Evolutionary conservation across 108 stramenopile species (phyloP).

Genomic region (Aurantiochytrium sp.): DNA sequence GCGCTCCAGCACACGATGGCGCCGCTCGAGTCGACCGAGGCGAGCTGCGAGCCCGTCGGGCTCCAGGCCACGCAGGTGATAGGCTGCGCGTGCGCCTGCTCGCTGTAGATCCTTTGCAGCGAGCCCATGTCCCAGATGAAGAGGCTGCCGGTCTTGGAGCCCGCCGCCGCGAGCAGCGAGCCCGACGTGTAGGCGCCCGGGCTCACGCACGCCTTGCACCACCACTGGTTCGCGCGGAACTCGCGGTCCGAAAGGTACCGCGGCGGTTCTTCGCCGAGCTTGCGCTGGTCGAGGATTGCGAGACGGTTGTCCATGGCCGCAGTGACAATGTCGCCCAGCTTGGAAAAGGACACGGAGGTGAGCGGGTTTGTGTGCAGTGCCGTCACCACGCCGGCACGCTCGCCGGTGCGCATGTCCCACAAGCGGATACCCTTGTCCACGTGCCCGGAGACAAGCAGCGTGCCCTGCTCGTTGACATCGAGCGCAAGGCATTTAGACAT

Average conservation of each 20-base stretch:
- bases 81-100: neutral
- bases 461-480: slow-evolving; percentile 4
- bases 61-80: slow-evolving; percentile 25
- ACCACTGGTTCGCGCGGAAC: neutral
- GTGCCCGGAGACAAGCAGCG: neutral
- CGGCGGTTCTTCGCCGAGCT: neutral
- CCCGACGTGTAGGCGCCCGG: neutral
- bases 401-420: slow-evolving; percentile 7
- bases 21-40: neutral
- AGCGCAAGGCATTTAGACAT: slow-evolving; percentile 24
- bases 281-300: neutral
- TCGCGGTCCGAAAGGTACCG: neutral
- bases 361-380: neutral
- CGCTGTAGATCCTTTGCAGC: neutral
- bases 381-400: neutral
- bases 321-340: neutral
- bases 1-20: neutral
- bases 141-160: neutral
- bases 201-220: slow-evolving; percentile 25
- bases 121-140: neutral
- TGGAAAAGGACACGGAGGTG: neutral
- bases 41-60: neutral
- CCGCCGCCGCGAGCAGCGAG: neutral
- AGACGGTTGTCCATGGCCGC: neutral
- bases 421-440: neutral